Evolutionary conservation across 192 early-diverging fungal genomes (phyloP).

Genomic region (Spizellomyces sp.): DNA sequence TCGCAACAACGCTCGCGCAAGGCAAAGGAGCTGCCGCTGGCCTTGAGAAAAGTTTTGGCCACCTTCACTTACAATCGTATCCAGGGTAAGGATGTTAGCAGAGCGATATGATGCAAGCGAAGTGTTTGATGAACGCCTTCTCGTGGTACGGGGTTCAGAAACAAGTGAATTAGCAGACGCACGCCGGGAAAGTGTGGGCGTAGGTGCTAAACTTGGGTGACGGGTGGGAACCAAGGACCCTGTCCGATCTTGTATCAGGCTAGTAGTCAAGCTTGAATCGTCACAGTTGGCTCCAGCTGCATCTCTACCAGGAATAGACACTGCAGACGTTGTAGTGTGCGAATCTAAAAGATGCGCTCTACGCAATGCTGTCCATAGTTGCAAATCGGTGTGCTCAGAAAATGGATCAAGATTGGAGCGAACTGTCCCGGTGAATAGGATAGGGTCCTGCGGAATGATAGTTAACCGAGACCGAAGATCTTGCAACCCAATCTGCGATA

Average conservation of each 20-base stretch:
- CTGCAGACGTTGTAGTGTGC: neutral
- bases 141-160: slow-evolving; percentile 24
- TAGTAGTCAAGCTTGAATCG: slow-evolving; percentile 57
- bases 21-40: slow-evolving; percentile 70
- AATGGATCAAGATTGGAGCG: slow-evolving; percentile 84
- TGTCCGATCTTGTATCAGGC: slow-evolving; percentile 43
- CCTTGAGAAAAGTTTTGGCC: slow-evolving; percentile 86
- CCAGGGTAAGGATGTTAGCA: slow-evolving; percentile 40
- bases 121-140: slow-evolving; percentile 57
- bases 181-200: neutral
- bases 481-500: slow-evolving; percentile 57
- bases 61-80: slow-evolving; percentile 71
- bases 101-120: neutral
- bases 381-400: slow-evolving; percentile 62
- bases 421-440: slow-evolving; percentile 68
- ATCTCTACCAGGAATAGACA: neutral
- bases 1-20: slow-evolving; percentile 49
- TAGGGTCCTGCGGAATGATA: slow-evolving; percentile 62
- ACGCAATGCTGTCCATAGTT: slow-evolving; percentile 76
- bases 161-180: neutral
- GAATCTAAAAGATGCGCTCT: slow-evolving; percentile 70
- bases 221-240: slow-evolving; percentile 20
- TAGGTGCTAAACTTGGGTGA: slow-evolving; percentile 27
- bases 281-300: neutral
- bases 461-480: slow-evolving; percentile 59